Evolutionary conservation across 2,329 filamentous ascomycete genomes (phyloP).

Genomic region (Aspergillus awamori): DNA sequence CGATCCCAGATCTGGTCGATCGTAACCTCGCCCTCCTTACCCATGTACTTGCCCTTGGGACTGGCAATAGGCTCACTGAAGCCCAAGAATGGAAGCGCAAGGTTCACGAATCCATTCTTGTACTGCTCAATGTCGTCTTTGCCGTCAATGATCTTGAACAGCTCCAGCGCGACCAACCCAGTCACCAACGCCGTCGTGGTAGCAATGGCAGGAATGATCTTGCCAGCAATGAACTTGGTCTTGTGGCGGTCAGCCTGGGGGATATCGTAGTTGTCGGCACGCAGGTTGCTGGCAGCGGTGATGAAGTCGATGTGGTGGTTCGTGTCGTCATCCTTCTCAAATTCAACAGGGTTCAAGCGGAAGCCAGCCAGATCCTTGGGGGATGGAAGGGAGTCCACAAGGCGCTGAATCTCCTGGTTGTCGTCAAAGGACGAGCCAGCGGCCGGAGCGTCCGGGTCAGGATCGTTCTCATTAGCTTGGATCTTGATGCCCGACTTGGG

Average conservation of each 20-base stretch:
- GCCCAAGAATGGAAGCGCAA: slow-evolving; percentile 94
- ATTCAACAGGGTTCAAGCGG: slow-evolving; percentile 89
- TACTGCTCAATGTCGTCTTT: slow-evolving; percentile 97
- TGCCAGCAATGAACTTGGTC: slow-evolving; percentile 99
- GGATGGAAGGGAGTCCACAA: slow-evolving; percentile 72
- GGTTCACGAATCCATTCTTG: slow-evolving; percentile 98
- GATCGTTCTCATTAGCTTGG: slow-evolving; percentile 92
- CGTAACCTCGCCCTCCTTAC: slow-evolving; percentile 72
- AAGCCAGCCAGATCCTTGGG: slow-evolving; percentile 83
- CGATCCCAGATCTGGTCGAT: slow-evolving; percentile 98
- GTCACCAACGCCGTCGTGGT: slow-evolving; percentile 96
- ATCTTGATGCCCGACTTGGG: slow-evolving; percentile 93
- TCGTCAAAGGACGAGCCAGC: slow-evolving; percentile 65
- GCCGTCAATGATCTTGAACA: slow-evolving; percentile 95
- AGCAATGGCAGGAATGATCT: slow-evolving; percentile 98
- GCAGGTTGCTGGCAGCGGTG: slow-evolving; percentile 92
- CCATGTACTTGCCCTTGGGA: slow-evolving; percentile 87
- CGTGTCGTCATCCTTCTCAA: slow-evolving; percentile 97
- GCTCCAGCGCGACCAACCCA: slow-evolving; percentile 85
- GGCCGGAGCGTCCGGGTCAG: slow-evolving; percentile 77
- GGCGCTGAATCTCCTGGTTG: slow-evolving; percentile 71
- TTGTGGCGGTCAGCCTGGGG: slow-evolving; percentile 89
- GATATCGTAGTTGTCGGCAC: slow-evolving; percentile 98
- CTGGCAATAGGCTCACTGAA: slow-evolving; percentile 97
- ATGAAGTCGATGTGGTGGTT: slow-evolving; percentile 99